Evolutionary conservation across 345 rosid genomes (phyloP).

Genomic region (Dovyalis caffra): DNA sequence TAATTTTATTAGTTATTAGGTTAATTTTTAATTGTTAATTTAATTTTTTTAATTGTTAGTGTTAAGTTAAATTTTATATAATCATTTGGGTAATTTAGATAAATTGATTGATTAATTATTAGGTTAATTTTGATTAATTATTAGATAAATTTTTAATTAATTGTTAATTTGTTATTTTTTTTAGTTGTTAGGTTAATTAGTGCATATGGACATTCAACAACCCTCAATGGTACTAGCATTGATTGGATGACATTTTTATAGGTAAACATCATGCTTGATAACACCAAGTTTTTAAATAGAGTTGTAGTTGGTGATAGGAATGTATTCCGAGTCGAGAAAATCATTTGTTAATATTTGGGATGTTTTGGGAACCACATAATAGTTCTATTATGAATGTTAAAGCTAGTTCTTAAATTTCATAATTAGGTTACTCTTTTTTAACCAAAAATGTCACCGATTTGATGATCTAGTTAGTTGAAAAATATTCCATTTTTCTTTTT

Average conservation of each 20-base stretch:
- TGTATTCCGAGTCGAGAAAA: slow-evolving; percentile 85
- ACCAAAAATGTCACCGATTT: not conserved
- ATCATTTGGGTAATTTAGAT: too few species aligned
- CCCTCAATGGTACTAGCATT: slow-evolving; percentile 94
- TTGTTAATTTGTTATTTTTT: too few species aligned
- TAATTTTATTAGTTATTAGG: too few species aligned
- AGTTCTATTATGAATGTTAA: not conserved
- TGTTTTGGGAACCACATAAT: not conserved
- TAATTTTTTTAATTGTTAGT: too few species aligned
- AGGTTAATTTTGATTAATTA: too few species aligned
- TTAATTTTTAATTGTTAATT: too few species aligned
- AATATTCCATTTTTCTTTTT: not conserved
- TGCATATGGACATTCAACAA: slow-evolving; percentile 98
- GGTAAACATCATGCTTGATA: slow-evolving; percentile 95
- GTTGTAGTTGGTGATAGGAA: slow-evolving; percentile 94
- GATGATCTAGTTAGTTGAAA: not conserved
- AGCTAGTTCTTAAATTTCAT: not conserved
- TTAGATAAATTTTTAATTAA: too few species aligned
- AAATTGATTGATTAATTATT: too few species aligned
- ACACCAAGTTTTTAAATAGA: slow-evolving; percentile 88
- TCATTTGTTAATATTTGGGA: slow-evolving; percentile 3
- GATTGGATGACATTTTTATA: slow-evolving; percentile 89
- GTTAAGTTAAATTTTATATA: too few species aligned
- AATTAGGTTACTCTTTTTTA: not conserved
- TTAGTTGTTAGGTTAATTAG: too few species aligned